Conservation (phyloP, 2,329 filamentous ascomycete genomes). For the Aspergillus texensis region DNA sequence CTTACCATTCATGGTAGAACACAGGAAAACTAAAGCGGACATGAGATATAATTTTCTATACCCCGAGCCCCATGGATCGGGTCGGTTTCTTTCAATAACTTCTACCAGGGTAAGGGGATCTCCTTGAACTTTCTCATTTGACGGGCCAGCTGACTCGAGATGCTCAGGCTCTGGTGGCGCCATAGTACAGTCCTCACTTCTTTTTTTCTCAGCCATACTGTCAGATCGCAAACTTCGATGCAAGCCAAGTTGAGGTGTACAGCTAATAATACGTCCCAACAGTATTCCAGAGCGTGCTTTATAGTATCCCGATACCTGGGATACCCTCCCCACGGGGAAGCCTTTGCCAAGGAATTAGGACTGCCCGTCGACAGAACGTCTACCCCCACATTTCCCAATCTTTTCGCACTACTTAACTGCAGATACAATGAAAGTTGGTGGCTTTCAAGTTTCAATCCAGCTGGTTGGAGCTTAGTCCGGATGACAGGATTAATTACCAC, state of each 20-base stretch:
- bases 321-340: background rate
- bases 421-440: too few relatives aligned
- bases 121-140: background rate
- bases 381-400: too few relatives aligned
- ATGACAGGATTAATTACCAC: too few relatives aligned
- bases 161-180: background rate
- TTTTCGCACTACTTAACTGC: too few relatives aligned
- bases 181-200: background rate
- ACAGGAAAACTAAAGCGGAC: conserved; percentile 13
- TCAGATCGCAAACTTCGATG: background rate
- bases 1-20: conserved; percentile 17
- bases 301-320: background rate
- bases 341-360: background rate
- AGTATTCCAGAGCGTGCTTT: background rate
- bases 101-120: background rate
- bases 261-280: too few relatives aligned
- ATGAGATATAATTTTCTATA: conserved; percentile 15
- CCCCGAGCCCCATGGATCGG: conserved; percentile 13
- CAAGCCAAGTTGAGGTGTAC: too few relatives aligned
- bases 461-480: too few relatives aligned
- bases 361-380: background rate
- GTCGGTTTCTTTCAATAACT: conserved; percentile 8
- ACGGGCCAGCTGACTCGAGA: background rate
- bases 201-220: background rate
- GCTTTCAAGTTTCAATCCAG: too few relatives aligned